phyloP scores from a whole-genome alignment of 345 rosid genomes.

The Litchi chinensis region DNA sequence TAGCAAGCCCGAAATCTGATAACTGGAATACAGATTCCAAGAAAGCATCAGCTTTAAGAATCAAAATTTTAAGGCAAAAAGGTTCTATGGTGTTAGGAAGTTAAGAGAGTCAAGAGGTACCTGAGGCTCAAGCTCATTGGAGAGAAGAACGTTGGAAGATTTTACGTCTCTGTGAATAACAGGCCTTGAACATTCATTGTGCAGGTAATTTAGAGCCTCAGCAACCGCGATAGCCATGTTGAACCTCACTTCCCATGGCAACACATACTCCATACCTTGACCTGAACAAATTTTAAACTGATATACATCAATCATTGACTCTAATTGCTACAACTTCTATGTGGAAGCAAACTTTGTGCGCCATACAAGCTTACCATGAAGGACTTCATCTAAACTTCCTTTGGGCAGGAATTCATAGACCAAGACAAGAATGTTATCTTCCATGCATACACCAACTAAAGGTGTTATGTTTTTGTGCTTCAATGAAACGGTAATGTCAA shows the following conservation, averaged over 20 bases:
- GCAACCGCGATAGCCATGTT: constrained; percentile 41
- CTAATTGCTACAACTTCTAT: background rate
- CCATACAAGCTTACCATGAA: constrained; percentile 38
- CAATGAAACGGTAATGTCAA: constrained; percentile 41
- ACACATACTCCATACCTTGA: constrained; percentile 9
- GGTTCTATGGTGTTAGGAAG: background rate
- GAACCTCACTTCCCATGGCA: constrained; percentile 48
- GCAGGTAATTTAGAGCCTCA: constrained; percentile 49
- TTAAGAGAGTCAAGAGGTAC: constrained; percentile 23
- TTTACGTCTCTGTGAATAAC: constrained; percentile 63
- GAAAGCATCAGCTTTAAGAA: background rate
- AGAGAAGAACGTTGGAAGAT: constrained; percentile 61
- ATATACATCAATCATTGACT: background rate
- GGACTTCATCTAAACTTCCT: constrained; percentile 52
- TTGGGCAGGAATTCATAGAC: constrained; percentile 40
- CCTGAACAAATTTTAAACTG: constrained; percentile 22
- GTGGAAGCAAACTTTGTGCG: background rate
- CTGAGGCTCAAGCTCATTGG: constrained; percentile 47
- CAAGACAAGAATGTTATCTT: constrained; percentile 35
- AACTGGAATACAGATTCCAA: constrained; percentile 30
- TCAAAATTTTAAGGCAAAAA: background rate
- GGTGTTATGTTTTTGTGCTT: constrained; percentile 40
- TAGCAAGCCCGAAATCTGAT: constrained; percentile 60
- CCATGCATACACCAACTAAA: constrained; percentile 45
- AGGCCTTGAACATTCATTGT: constrained; percentile 38